phyloP scores from a whole-genome alignment of 116 monocot genomes.

The Papilionanthe hybrid region DNA sequence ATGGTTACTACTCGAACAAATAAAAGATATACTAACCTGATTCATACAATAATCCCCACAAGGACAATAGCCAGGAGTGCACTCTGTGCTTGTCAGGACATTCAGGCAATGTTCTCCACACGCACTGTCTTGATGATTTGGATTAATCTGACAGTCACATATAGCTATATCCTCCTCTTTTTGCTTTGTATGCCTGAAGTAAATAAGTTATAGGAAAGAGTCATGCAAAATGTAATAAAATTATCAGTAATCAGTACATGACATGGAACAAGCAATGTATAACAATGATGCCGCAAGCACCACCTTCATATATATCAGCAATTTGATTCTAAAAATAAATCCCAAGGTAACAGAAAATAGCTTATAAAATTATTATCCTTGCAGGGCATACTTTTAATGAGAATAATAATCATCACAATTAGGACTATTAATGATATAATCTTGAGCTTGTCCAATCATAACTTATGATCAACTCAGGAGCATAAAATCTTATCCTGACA shows the following conservation, averaged over 20 bases:
- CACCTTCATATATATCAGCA: no score
- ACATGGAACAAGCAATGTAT: background rate
- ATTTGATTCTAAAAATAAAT: background rate
- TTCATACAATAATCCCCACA: slow-evolving; percentile 72
- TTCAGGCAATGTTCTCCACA: slow-evolving; percentile 88
- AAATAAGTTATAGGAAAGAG: slow-evolving; percentile 5
- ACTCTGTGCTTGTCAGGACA: slow-evolving; percentile 92
- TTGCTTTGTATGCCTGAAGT: slow-evolving; percentile 73
- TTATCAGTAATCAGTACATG: slow-evolving; percentile 7
- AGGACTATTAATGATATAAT: background rate
- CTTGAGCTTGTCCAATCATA: background rate
- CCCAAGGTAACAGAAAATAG: background rate
- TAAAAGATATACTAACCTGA: slow-evolving; percentile 46
- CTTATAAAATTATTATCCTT: background rate
- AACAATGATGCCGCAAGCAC: slow-evolving; percentile 1
- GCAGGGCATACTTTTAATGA: background rate
- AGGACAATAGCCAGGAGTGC: slow-evolving; percentile 82
- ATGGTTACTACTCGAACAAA: background rate
- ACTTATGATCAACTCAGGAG: background rate
- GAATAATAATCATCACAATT: slow-evolving; percentile 1
- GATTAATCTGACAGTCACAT: slow-evolving; percentile 58
- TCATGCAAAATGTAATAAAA: background rate
- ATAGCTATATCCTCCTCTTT: slow-evolving; percentile 83
- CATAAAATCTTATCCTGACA: background rate
- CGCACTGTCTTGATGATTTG: slow-evolving; percentile 65